A percentile compares a stretch with the other conserved stretches of the same genome.
Conservation (phyloP, 2,329 filamentous ascomycete species). For the Aureobasidium sp. region DNA sequence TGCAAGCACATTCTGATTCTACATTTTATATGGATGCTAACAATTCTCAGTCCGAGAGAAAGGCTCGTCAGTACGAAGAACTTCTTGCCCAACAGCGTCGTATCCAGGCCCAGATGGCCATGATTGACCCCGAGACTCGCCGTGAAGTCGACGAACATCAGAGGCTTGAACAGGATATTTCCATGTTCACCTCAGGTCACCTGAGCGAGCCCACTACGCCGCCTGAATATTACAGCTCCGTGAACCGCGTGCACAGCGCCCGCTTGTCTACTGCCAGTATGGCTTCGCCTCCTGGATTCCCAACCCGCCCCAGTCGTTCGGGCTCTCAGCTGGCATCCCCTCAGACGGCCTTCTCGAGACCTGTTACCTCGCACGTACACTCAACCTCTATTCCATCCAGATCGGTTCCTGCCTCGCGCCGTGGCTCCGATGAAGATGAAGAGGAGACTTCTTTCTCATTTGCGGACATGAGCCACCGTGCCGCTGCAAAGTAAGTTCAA, state of each 20-base stretch:
- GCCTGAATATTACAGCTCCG: slow-evolving; percentile 70
- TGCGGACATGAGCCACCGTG: slow-evolving; percentile 63
- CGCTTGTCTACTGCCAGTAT: slow-evolving; percentile 85
- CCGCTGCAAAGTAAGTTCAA: slow-evolving; percentile 68
- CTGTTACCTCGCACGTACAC: slow-evolving; percentile 48
- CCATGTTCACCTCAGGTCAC: slow-evolving; percentile 57
- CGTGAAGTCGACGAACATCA: slow-evolving; percentile 77
- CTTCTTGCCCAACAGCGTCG: slow-evolving; percentile 81
- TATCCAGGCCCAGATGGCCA: slow-evolving; percentile 88
- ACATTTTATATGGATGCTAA: slow-evolving; percentile 17
- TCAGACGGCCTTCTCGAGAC: slow-evolving; percentile 50
- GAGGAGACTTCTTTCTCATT: slow-evolving; percentile 50
- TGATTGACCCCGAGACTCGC: slow-evolving; percentile 77
- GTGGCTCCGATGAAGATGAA: slow-evolving; percentile 82
- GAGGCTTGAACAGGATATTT: slow-evolving; percentile 73
- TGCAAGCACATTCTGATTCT: neutral
- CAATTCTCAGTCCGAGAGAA: slow-evolving; percentile 71
- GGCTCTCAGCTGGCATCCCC: slow-evolving; percentile 77
- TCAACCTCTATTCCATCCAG: slow-evolving; percentile 67
- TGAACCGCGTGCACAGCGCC: slow-evolving; percentile 60
- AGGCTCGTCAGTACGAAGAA: slow-evolving; percentile 85
- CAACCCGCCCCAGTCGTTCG: slow-evolving; percentile 59
- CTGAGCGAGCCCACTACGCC: slow-evolving; percentile 95
- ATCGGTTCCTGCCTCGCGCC: slow-evolving; percentile 77
- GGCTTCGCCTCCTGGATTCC: slow-evolving; percentile 64